Base-by-base conservation (phyloP, 1,284 basidiomycete genomes). In the Rugosomyces carneus region DNA sequence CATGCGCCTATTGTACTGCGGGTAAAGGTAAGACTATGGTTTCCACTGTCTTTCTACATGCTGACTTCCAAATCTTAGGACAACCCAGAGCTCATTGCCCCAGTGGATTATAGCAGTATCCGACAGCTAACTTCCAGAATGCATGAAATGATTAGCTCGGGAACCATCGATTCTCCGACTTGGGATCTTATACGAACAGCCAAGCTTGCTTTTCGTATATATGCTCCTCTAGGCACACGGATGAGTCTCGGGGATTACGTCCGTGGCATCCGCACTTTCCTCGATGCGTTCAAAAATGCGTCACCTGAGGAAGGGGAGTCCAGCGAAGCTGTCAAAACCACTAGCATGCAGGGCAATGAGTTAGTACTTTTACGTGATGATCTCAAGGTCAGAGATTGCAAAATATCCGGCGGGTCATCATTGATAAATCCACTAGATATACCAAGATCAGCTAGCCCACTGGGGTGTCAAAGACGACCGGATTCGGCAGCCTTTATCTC, bases 231-330 rank as follows among this genome's bases (percentile, higher is more conserved):
- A 5, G 90, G 89, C 32, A 92, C 90, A 8, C 70, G 67, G 8
- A 89, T 93, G 82, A 77, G 72, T 44, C 69, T 93, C 7, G 89
- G 89, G 2, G 84, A 92, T 60, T 80, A 88, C 59, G 81, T 92
- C 19, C 76, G 89, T n/a, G 73, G 89, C 2, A 78, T 75, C 23
- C 71, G 80, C 50, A 71, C 72, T 24, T 92, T 92, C 59, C 68
- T 89, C 10, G 86, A 89, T 53, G 81, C 75, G 1, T 88, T 93
- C 65, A 85, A 85, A 52, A 59, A 63, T 34, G 52, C 34, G 53
- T 60, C 38, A 54, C 53, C 38, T 50, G 57, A 15, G 57, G 35
- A 61, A 37, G 42, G 53, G 47, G 29, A 54, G 55, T 20, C 53
- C 32, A 47, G 35, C 15, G 42, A 44, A 20, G 47, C 47, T 40